Base-by-base conservation (phyloP, 2,329 filamentous ascomycete species). In the Incumbomyces lentus region DNA sequence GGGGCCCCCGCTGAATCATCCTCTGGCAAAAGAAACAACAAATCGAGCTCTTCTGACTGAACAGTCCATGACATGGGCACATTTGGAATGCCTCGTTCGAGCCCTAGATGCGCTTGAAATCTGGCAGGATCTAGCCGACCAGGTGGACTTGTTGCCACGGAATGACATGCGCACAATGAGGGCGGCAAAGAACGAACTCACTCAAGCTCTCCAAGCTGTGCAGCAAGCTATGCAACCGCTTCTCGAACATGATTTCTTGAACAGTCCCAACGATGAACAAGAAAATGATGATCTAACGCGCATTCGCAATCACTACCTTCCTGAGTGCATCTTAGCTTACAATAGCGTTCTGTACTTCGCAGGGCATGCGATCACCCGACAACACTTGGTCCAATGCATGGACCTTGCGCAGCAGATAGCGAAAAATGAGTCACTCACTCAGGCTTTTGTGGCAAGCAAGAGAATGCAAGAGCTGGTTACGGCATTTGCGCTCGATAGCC, bases 291-390 rank as follows among this genome's bases (percentile, higher is more conserved):
- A 85, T 46, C 74, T 87, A 40, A 66, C 67, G 40, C 67, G 72
- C 18, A 77, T 96, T 43, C 80, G 88, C 54, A 75, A 79, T 46
- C 76, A 78, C 0, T 96, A 94, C 64, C 73, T 98, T 2, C 89
- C 92, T 1, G 88, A 95, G 62, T 76, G 86, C 14, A 72, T 95
- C 35, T 74, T 98, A 41, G 86, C 84, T 2, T 95, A 92, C 62
- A 79, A 92, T 60, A 82, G 78, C 57, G 81, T 84, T 1, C 70
- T 96, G 41, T 84, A 93, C 61, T 84, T 84, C 59, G 83, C 84
- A 0, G 87, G 86, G 2, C 81, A 79, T 39, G 74, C 78, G 40
- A 69, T 93, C 36, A 82, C 80, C 38, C 80, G 87, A 36, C 85
- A 90, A 49, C 77, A 83, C 54, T 72, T 94, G 14, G 74, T 92